phyloP scores from a whole-genome alignment of 305 asterid genomes.

The Plantago coronopus region DNA sequence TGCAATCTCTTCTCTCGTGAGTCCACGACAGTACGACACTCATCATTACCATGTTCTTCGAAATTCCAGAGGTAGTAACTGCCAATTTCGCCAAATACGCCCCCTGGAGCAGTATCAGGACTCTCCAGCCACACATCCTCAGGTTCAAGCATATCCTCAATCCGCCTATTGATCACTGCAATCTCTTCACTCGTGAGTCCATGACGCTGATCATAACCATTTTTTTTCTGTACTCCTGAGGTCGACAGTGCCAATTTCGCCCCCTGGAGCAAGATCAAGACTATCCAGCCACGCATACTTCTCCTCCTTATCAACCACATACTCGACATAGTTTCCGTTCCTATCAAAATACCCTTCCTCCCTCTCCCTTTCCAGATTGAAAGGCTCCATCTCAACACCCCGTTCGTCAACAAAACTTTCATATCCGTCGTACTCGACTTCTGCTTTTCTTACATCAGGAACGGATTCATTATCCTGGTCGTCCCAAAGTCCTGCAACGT shows the following conservation, averaged over 20 bases:
- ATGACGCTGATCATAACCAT: constrained; percentile 40
- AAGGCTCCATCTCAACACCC: constrained; percentile 75
- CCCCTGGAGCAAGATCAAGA: constrained; percentile 44
- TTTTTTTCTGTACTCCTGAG: constrained; percentile 34
- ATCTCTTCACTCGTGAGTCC: constrained; percentile 70
- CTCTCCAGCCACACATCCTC: constrained; percentile 99
- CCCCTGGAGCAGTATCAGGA: too few species aligned
- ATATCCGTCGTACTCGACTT: constrained; percentile 56
- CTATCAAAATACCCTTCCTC: constrained; percentile 96
- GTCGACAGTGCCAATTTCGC: too few species aligned
- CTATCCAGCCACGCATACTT: constrained; percentile 99
- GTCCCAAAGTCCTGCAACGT: constrained; percentile 43
- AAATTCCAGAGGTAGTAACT: too few species aligned
- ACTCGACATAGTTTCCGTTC: constrained; percentile 82
- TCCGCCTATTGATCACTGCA: constrained; percentile 80
- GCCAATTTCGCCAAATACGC: too few species aligned
- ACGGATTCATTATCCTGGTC: constrained; percentile 49
- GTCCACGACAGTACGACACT: constrained; percentile 58
- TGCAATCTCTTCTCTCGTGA: constrained; percentile 61
- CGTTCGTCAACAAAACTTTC: constrained; percentile 74
- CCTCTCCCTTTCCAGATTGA: constrained; percentile 81
- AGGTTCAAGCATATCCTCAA: constrained; percentile 79
- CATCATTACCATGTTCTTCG: constrained; percentile 52
- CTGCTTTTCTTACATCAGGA: constrained; percentile 60
- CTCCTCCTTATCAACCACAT: constrained; percentile 63